Conservation (phyloP, 257 asterid genomes). For the Penstemon eatonii region DNA sequence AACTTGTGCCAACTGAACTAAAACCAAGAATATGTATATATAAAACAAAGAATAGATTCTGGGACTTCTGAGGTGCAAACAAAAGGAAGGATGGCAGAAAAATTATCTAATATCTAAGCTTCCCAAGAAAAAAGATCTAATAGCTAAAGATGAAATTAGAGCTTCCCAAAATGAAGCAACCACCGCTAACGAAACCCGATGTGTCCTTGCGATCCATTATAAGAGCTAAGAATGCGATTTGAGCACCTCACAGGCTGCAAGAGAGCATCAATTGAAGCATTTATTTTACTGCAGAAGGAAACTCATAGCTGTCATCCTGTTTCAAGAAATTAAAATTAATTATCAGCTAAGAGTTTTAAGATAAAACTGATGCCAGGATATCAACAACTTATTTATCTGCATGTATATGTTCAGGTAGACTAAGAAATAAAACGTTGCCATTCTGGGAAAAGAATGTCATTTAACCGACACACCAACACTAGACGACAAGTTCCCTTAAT, state of each 20-base stretch:
- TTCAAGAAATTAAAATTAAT: slow-evolving; percentile 25
- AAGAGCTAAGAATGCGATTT: slow-evolving; percentile 13
- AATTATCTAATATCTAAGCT: slow-evolving; percentile 8
- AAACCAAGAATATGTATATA: slow-evolving; percentile 16
- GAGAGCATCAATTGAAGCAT: slow-evolving; percentile 19
- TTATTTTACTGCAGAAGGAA: slow-evolving; percentile 12
- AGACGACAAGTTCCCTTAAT: background rate
- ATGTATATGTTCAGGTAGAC: no score
- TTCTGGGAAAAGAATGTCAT: slow-evolving; percentile 1
- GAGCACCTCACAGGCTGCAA: slow-evolving; percentile 31
- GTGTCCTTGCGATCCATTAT: slow-evolving; percentile 64
- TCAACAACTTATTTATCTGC: background rate
- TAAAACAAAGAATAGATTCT: slow-evolving; percentile 22
- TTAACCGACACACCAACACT: background rate
- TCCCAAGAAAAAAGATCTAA: background rate
- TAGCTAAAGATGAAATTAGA: slow-evolving; percentile 19
- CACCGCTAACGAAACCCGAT: slow-evolving; percentile 69
- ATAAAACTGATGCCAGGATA: background rate
- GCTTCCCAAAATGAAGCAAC: slow-evolving; percentile 33
- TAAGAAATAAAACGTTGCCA: background rate
- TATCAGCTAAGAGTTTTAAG: background rate
- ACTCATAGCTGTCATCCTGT: slow-evolving; percentile 38
- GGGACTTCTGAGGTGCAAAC: slow-evolving; percentile 25
- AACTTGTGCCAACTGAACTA: slow-evolving; percentile 28
- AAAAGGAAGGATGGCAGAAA: background rate